These are phyloP conservation scores for Coccomyxa sp. DNA, from an alignment of 139 green algal genomes.

Conservation along the genomic window DNA sequence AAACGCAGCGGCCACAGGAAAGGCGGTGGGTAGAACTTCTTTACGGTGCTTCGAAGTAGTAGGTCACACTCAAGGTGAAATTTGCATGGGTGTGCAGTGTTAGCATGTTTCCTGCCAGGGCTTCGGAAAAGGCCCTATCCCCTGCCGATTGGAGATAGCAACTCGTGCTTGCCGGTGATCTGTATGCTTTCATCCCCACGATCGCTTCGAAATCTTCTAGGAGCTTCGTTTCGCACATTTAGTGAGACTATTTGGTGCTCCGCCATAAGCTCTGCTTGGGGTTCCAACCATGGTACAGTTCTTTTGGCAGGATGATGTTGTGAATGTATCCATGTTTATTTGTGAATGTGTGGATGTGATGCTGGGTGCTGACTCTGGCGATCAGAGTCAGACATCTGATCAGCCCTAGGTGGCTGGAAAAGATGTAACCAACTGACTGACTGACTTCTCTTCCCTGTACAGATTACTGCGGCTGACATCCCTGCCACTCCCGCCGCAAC, in stretches of 20 bases:
- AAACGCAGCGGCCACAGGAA: not conserved
- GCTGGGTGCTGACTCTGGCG: too few species aligned
- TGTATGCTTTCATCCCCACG: not conserved
- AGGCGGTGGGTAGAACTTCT: not conserved
- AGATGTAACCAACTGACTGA: too few species aligned
- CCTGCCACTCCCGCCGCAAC: not conserved
- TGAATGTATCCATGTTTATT: too few species aligned
- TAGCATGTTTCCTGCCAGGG: not conserved
- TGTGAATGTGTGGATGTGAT: too few species aligned
- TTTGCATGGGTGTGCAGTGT: not conserved
- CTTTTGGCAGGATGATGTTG: too few species aligned
- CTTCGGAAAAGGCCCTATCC: not conserved
- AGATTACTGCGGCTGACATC: not conserved
- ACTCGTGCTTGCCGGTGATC: not conserved
- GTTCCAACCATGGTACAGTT: too few species aligned
- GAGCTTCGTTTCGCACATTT: not conserved
- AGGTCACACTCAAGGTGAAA: not conserved
- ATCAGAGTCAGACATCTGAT: too few species aligned
- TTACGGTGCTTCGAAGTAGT: not conserved
- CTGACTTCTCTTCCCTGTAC: not conserved
- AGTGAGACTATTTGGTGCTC: not conserved
- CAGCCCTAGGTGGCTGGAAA: too few species aligned
- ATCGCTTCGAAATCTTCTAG: not conserved
- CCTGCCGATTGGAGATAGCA: not conserved
- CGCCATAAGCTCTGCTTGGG: not conserved